phyloP scores from a whole-genome alignment of 768 basidiomycete genomes.

The Podaxis mareebaensis region DNA sequence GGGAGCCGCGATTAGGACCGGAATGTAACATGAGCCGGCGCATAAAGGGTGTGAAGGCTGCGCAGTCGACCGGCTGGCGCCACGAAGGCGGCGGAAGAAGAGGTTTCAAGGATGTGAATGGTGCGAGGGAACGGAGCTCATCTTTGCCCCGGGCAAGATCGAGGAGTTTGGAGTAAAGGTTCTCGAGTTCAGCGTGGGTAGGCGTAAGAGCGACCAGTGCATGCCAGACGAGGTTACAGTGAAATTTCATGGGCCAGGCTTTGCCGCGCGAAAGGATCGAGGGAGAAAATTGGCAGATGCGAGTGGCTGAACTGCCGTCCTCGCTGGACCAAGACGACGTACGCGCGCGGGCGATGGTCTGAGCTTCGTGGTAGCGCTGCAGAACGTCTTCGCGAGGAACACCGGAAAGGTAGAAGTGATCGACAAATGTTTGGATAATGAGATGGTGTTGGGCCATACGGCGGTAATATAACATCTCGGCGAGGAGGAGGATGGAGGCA shows the following conservation, averaged over 20 bases:
- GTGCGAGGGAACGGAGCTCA: constrained; percentile 5
- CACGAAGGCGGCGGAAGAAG: constrained; percentile 32
- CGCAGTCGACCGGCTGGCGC: constrained; percentile 23
- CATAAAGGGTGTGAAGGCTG: constrained; percentile 58
- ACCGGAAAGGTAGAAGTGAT: constrained; percentile 52
- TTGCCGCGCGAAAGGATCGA: constrained; percentile 24
- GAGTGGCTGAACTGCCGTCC: constrained; percentile 9
- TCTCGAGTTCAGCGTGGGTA: constrained; percentile 24
- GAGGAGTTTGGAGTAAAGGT: constrained; percentile 49
- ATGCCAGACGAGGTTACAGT: constrained; percentile 42
- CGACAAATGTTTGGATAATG: constrained; percentile 46
- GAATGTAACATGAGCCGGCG: constrained; percentile 33
- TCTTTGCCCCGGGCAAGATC: constrained; percentile 19
- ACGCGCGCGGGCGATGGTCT: neutral
- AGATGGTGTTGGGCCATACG: constrained; percentile 26
- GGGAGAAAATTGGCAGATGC: constrained; percentile 16
- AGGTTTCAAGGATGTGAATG: constrained; percentile 19
- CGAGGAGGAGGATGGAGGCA: constrained; percentile 34
- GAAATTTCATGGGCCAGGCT: constrained; percentile 34
- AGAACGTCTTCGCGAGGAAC: constrained; percentile 46
- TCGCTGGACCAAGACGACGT: neutral
- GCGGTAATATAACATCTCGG: constrained; percentile 46
- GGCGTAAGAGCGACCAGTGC: constrained; percentile 31
- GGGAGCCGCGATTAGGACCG: constrained; percentile 33
- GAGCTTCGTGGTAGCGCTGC: constrained; percentile 17